A percentile compares a stretch with the other conserved stretches of the same genome.
Evolutionary conservation across 208 protist species (phyloP).

Genomic region (Crithidia thermophila): DNA sequence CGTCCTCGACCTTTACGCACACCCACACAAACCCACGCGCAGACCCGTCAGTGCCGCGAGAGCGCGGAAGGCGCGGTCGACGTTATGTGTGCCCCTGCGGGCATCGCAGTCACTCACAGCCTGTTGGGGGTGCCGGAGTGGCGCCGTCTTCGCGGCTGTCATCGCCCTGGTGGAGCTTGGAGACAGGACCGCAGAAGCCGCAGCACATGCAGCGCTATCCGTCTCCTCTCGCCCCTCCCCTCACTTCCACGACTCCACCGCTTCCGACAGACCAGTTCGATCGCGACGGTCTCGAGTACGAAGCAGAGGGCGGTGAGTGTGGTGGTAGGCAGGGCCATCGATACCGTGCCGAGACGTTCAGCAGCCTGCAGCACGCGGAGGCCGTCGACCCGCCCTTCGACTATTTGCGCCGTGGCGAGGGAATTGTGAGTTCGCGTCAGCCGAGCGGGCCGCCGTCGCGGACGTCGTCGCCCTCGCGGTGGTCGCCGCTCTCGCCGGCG

Average conservation of each 20-base stretch:
- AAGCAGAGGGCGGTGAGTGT: no score
- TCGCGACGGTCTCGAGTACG: no score
- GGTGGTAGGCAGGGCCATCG: background rate
- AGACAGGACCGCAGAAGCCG: no score
- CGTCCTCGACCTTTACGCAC: background rate
- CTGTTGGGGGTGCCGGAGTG: background rate
- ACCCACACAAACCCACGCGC: background rate
- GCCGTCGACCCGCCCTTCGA: background rate
- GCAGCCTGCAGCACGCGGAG: constrained; percentile 25
- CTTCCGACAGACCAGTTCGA: no score
- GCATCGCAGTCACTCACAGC: constrained; percentile 6
- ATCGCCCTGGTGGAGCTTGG: no score
- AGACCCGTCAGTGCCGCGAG: background rate
- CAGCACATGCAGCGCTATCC: no score
- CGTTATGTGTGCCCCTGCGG: constrained; percentile 16
- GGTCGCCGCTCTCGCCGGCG: constrained; percentile 2
- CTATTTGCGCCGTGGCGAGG: constrained; percentile 20
- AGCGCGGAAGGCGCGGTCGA: background rate
- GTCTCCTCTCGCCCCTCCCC: no score
- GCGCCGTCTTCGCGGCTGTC: no score
- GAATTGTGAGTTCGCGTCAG: background rate
- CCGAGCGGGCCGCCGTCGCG: constrained; percentile 12
- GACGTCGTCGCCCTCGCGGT: background rate
- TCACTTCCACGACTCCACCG: background rate
- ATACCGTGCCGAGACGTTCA: constrained; percentile 19